Percentiles rank a stretch among this genome's conserved stretches.
These are phyloP conservation scores for Cercospora nicotianae DNA, from an alignment of 2,329 filamentous ascomycete species.

Conservation along the genomic window DNA sequence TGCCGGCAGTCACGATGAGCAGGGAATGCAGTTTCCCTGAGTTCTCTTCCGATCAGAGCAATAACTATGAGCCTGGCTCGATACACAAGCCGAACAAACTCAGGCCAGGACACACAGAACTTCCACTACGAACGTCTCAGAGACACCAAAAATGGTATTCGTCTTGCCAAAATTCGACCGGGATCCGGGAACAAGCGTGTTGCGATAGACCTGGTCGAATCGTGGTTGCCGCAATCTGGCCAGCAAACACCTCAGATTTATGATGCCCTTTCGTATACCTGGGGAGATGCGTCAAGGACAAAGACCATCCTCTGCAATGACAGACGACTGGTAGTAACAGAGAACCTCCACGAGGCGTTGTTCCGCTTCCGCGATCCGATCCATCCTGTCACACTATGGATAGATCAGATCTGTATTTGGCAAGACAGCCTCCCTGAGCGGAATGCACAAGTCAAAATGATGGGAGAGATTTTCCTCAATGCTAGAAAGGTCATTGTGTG, in stretches of 20 bases:
- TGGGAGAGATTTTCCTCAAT: slow-evolving; percentile 36
- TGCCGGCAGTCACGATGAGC: background rate
- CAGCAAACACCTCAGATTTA: slow-evolving; percentile 25
- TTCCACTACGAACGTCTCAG: slow-evolving; percentile 32
- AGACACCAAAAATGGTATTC: slow-evolving; percentile 32
- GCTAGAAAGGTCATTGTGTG: slow-evolving; percentile 36
- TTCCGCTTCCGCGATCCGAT: slow-evolving; percentile 31
- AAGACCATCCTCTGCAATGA: slow-evolving; percentile 36
- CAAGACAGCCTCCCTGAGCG: slow-evolving; percentile 34
- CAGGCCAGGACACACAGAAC: slow-evolving; percentile 17
- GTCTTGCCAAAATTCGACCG: slow-evolving; percentile 32
- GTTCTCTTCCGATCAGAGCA: background rate
- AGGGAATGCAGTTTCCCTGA: background rate
- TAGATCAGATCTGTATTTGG: slow-evolving; percentile 38
- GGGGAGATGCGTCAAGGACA: slow-evolving; percentile 27
- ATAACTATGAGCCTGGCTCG: slow-evolving; percentile 27
- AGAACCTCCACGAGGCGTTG: slow-evolving; percentile 33
- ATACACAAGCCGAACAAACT: slow-evolving; percentile 26
- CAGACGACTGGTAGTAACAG: slow-evolving; percentile 28
- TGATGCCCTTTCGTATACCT: slow-evolving; percentile 37
- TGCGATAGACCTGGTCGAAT: slow-evolving; percentile 32
- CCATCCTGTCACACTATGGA: slow-evolving; percentile 30
- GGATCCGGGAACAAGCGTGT: slow-evolving; percentile 32
- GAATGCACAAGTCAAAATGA: slow-evolving; percentile 36
- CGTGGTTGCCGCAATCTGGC: slow-evolving; percentile 27